Conservation (phyloP, 768 basidiomycete genomes). For the Lenzites betulinus region DNA sequence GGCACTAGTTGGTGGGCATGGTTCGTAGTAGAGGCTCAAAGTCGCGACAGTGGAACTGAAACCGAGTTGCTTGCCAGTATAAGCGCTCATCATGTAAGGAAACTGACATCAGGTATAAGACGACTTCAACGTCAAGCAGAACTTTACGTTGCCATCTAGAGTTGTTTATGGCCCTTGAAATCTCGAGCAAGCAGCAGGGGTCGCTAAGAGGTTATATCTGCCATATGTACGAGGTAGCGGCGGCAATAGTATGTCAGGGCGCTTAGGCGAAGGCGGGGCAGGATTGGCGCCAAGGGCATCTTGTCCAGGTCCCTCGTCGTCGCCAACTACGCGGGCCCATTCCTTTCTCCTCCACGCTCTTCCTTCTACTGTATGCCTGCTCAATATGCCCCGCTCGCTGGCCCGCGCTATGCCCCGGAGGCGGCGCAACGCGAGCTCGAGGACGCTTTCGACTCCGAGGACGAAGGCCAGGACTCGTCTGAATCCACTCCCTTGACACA, state of each 20-base stretch:
- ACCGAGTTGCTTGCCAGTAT: no score
- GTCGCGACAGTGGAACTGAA: no score
- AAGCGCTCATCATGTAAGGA: no score
- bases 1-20: no score
- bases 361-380: slow-evolving; percentile 42
- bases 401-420: slow-evolving; percentile 45
- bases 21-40: no score
- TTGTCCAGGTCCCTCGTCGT: slow-evolving; percentile 1
- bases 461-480: slow-evolving; percentile 52
- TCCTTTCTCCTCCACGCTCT: not conserved
- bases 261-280: not conserved
- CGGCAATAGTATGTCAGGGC: not conserved
- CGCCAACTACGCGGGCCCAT: not conserved
- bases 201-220: no score
- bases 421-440: slow-evolving; percentile 64
- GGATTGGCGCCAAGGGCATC: slow-evolving; percentile 3
- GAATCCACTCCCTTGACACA: slow-evolving; percentile 42
- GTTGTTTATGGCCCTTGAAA: no score
- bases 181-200: no score
- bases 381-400: slow-evolving; percentile 56
- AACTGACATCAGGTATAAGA: no score
- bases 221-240: not conserved
- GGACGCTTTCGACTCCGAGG: slow-evolving; percentile 66
- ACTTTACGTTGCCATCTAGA: no score
- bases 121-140: no score